These are phyloP conservation scores for Geoglossum cookeanum DNA, from an alignment of 2,329 filamentous ascomycete genomes.

Conservation along the genomic window DNA sequence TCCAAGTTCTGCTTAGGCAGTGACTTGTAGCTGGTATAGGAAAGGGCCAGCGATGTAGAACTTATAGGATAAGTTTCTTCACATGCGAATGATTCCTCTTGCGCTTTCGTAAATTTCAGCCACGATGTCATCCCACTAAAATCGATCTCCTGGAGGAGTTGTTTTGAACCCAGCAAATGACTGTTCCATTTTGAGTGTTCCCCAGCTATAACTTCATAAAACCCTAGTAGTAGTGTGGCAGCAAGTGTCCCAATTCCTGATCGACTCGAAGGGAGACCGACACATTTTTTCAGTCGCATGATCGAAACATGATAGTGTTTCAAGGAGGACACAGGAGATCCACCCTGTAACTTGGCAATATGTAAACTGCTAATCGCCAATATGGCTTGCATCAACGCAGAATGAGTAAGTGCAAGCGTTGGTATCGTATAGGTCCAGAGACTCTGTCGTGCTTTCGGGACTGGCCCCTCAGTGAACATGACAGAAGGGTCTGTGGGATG, in stretches of 20 bases:
- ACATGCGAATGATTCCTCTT: constrained; percentile 20
- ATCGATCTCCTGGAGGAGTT: constrained; percentile 67
- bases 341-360: constrained; percentile 61
- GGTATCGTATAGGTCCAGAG: constrained; percentile 62
- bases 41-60: not conserved
- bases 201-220: constrained; percentile 86
- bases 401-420: constrained; percentile 62
- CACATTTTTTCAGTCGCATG: constrained; percentile 55
- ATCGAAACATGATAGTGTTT: constrained; percentile 84
- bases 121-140: constrained; percentile 53
- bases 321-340: constrained; percentile 58
- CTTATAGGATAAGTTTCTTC: constrained; percentile 14
- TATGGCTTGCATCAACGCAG: constrained; percentile 79
- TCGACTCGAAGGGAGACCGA: constrained; percentile 48
- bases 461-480: constrained; percentile 40
- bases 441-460: constrained; percentile 41
- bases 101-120: constrained; percentile 44
- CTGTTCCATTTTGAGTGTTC: constrained; percentile 94
- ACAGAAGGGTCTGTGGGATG: constrained; percentile 54
- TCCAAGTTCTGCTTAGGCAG: constrained; percentile 12
- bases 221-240: constrained; percentile 67
- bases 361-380: constrained; percentile 74
- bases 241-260: constrained; percentile 69
- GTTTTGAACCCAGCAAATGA: constrained; percentile 67
- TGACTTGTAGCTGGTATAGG: constrained; percentile 1